These are phyloP conservation scores for Alternaria atra DNA, from an alignment of 2,329 filamentous ascomycete species.

Conservation along the genomic window DNA sequence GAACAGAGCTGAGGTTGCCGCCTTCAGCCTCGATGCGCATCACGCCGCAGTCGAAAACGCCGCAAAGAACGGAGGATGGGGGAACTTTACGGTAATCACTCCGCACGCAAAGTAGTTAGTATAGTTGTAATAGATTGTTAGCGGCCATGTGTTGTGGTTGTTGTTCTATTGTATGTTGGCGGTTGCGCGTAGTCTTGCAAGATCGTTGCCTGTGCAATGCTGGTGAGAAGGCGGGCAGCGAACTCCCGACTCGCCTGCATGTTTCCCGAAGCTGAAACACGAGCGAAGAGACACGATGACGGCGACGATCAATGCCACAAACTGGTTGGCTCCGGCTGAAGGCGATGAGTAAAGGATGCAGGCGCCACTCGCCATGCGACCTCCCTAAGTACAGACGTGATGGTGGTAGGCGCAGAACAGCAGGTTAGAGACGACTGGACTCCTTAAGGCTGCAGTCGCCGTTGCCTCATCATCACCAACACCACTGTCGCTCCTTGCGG, in stretches of 20 bases:
- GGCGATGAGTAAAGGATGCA: neutral
- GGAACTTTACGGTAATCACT: neutral
- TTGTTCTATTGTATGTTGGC: neutral
- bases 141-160: neutral
- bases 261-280: slow-evolving; percentile 14
- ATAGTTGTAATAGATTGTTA: neutral
- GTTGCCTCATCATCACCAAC: neutral
- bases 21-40: neutral
- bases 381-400: neutral
- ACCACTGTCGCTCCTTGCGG: neutral
- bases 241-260: neutral
- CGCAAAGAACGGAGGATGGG: neutral
- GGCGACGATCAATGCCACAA: neutral
- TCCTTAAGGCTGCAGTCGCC: neutral
- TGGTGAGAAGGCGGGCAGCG: neutral
- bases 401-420: neutral
- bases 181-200: neutral
- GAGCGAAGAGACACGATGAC: slow-evolving; percentile 16
- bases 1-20: neutral
- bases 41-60: neutral
- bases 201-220: neutral
- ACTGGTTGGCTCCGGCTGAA: slow-evolving; percentile 12
- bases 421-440: neutral
- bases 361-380: slow-evolving; percentile 5
- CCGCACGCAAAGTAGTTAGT: neutral